Evolutionary conservation across 805 yeast species (phyloP).

Genomic region (Kodamaea kakaduensis): DNA sequence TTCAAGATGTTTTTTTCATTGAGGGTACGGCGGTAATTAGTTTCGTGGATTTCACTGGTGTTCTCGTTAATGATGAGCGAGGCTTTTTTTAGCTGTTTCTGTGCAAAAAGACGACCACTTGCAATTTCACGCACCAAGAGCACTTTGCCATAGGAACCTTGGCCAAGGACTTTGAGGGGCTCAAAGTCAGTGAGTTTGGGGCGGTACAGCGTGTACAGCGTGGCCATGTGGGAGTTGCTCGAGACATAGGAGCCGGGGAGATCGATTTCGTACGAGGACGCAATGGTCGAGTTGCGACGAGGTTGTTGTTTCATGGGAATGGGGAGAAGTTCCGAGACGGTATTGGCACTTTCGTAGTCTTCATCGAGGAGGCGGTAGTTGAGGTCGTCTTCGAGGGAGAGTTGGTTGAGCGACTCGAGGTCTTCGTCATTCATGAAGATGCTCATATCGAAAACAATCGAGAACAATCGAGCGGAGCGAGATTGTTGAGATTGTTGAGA

Average conservation of each 20-base stretch:
- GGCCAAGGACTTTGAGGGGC: conserved; percentile 41
- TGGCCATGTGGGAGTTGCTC: conserved; percentile 18
- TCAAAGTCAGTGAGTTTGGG: conserved; percentile 36
- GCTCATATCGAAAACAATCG: no score
- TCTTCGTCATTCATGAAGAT: conserved; percentile 31
- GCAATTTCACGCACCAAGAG: conserved; percentile 35
- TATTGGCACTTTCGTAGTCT: conserved; percentile 11
- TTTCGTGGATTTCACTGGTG: conserved; percentile 28
- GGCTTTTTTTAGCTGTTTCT: conserved; percentile 40
- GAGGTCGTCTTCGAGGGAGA: conserved; percentile 13
- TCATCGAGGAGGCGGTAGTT: conserved; percentile 26
- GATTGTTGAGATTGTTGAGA: no score
- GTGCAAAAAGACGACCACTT: conserved; percentile 40
- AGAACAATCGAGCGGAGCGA: no score
- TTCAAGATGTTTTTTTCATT: conserved; percentile 41
- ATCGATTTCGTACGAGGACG: conserved; percentile 35
- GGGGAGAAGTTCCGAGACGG: conserved; percentile 17
- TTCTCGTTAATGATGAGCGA: conserved; percentile 31
- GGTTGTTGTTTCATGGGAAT: conserved; percentile 14
- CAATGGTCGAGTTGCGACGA: conserved; percentile 22
- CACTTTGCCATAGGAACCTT: conserved; percentile 44
- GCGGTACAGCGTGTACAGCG: conserved; percentile 14
- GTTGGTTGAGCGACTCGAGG: conserved; percentile 6
- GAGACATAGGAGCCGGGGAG: conserved; percentile 30
- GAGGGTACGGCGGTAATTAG: conserved; percentile 35